Evolutionary conservation across 768 basidiomycete species (phyloP).

Genomic region (Termitomyces sp.): DNA sequence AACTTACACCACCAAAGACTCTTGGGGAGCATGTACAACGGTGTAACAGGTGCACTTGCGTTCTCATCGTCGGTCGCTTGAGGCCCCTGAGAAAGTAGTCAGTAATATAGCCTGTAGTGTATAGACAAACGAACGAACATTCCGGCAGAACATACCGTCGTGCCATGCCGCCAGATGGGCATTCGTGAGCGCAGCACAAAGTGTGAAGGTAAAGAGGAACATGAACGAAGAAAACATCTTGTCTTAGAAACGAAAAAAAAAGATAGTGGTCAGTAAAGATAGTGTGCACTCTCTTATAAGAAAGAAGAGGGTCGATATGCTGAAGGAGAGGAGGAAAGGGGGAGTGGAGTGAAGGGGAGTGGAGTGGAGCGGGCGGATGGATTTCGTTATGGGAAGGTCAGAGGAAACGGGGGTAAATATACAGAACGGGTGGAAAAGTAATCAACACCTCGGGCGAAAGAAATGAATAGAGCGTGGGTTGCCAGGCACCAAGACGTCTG

Average conservation of each 20-base stretch:
- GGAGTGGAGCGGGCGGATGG: not conserved
- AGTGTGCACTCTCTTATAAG: conserved; percentile 4
- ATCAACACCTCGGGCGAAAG: conserved; percentile 2
- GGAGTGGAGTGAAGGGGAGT: not conserved
- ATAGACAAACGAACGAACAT: conserved; percentile 23
- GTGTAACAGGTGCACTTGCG: conserved; percentile 30
- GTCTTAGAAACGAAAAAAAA: not conserved
- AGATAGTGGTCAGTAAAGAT: conserved; percentile 13
- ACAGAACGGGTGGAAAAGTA: conserved; percentile 3
- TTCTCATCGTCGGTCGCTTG: conserved; percentile 27
- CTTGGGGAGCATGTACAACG: conserved; percentile 35
- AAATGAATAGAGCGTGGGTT: not conserved
- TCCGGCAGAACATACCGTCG: conserved; percentile 40
- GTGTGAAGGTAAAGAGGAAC: conserved; percentile 2
- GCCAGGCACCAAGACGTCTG: not conserved
- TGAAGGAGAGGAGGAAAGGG: not conserved
- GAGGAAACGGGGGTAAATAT: conserved; percentile 1
- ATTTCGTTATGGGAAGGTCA: conserved; percentile 4
- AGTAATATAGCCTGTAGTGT: not conserved
- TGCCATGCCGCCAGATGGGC: conserved; percentile 39
- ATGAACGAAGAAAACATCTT: conserved; percentile 5
- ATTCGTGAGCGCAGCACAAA: conserved; percentile 13
- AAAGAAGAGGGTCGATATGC: not conserved
- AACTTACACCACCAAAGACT: conserved; percentile 39
- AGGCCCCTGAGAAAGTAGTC: conserved; percentile 19